A percentile compares a stretch with the other conserved stretches of the same genome.
These are phyloP conservation scores for Aeminium ludgeri DNA, from an alignment of 495 filamentous ascomycete genomes.

Conservation along the genomic window DNA sequence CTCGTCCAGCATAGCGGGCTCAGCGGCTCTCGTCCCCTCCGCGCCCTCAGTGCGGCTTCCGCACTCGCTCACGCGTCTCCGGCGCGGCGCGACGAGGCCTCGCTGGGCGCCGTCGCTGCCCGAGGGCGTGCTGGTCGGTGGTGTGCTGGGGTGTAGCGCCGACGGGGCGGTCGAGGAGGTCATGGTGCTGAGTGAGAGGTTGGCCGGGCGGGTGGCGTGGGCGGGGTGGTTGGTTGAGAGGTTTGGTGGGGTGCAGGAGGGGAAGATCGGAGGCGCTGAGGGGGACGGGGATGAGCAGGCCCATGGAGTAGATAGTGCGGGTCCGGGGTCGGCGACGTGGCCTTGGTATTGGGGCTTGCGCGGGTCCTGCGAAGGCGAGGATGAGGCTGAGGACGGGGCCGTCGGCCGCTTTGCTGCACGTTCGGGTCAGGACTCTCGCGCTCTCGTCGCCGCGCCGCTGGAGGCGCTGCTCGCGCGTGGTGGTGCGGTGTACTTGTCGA, in stretches of 20 bases:
- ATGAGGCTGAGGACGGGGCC: constrained; percentile 1
- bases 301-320: too few relatives aligned
- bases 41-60: constrained; percentile 18
- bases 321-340: too few relatives aligned
- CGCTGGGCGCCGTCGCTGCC: constrained; percentile 16
- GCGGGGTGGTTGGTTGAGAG: constrained; percentile 11
- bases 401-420: constrained; percentile 6
- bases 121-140: constrained; percentile 16
- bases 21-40: too few relatives aligned
- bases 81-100: constrained; percentile 18
- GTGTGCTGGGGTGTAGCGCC: constrained; percentile 21
- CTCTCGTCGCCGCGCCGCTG: constrained; percentile 17
- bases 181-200: constrained; percentile 16
- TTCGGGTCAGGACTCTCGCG: too few relatives aligned
- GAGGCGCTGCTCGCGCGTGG: constrained; percentile 7
- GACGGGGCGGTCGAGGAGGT: constrained; percentile 23
- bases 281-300: too few relatives aligned
- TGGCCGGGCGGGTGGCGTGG: constrained; percentile 15
- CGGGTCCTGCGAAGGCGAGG: background rate
- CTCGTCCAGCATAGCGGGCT: background rate
- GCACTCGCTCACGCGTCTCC: constrained; percentile 20
- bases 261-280: constrained; percentile 1
- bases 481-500: constrained; percentile 3
- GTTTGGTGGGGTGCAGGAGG: background rate
- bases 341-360: too few relatives aligned